These are phyloP conservation scores for Fusarium subtropicale DNA, from an alignment of 2,329 filamentous ascomycete species.

Conservation along the genomic window DNA sequence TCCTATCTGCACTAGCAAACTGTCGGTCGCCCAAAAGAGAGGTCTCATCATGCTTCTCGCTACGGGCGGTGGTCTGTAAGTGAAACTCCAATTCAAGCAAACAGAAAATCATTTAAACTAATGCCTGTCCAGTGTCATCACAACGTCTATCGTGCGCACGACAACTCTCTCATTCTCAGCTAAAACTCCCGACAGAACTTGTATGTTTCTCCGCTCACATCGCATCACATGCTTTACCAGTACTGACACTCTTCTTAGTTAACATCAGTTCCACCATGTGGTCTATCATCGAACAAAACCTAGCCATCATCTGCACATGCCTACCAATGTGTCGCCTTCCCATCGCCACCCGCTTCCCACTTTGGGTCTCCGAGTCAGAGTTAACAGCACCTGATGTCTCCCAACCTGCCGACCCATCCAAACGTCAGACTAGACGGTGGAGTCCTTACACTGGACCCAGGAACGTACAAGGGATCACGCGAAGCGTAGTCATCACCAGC, in stretches of 20 bases:
- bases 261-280: slow-evolving; percentile 54
- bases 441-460: slow-evolving; percentile 50
- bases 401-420: slow-evolving; percentile 9
- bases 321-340: slow-evolving; percentile 56
- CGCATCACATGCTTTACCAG: not conserved
- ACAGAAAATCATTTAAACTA: not conserved
- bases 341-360: slow-evolving; percentile 53
- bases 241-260: slow-evolving; percentile 33
- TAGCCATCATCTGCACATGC: slow-evolving; percentile 56
- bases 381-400: slow-evolving; percentile 7
- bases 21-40: slow-evolving; percentile 56
- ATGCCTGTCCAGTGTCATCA: slow-evolving; percentile 48
- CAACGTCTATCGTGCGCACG: slow-evolving; percentile 57
- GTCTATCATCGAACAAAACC: slow-evolving; percentile 56
- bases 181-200: slow-evolving; percentile 53
- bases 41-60: slow-evolving; percentile 57
- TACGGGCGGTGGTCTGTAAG: slow-evolving; percentile 58
- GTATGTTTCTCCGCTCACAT: slow-evolving; percentile 35
- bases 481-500: slow-evolving; percentile 45
- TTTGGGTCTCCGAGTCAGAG: slow-evolving; percentile 46
- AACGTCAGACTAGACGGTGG: slow-evolving; percentile 45
- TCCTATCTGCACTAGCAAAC: slow-evolving; percentile 59
- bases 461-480: slow-evolving; percentile 45
- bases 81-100: slow-evolving; percentile 10
- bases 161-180: slow-evolving; percentile 56